Conservation (phyloP, 139 green algal species). For the Closterium sp. region DNA sequence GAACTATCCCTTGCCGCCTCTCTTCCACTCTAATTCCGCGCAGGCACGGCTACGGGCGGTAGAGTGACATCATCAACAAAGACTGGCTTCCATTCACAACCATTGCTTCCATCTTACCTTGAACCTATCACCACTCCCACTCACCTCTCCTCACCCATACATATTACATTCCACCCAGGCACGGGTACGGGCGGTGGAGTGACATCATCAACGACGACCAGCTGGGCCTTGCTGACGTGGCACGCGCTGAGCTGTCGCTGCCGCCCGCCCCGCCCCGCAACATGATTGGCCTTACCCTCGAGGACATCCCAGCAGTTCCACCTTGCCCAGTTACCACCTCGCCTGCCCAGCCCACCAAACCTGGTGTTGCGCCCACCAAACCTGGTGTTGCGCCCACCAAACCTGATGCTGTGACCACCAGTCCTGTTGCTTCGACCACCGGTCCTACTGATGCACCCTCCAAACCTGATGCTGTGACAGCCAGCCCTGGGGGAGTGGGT, state of each 20-base stretch:
- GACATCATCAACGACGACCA: background rate
- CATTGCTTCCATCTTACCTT: background rate
- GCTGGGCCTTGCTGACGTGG: background rate
- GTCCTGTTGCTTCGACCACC: no score
- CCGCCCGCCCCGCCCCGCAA: background rate
- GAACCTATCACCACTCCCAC: no score
- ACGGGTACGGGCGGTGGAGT: background rate
- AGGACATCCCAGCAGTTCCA: background rate
- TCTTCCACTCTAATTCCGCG: no score
- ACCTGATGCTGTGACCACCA: background rate
- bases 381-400: background rate
- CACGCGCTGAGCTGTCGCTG: background rate
- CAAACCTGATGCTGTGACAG: no score
- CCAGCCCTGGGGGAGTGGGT: no score
- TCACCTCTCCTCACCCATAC: no score
- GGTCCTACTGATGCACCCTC: no score
- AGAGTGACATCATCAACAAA: background rate
- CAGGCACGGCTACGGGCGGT: background rate
- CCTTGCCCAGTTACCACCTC: background rate
- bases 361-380: background rate
- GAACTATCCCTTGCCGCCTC: no score
- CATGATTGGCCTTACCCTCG: background rate
- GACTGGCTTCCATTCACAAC: background rate
- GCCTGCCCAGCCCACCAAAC: background rate
- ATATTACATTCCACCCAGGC: background rate